These are phyloP conservation scores for Dipteronia sinensis DNA, from an alignment of 345 rosid species.

Conservation along the genomic window DNA sequence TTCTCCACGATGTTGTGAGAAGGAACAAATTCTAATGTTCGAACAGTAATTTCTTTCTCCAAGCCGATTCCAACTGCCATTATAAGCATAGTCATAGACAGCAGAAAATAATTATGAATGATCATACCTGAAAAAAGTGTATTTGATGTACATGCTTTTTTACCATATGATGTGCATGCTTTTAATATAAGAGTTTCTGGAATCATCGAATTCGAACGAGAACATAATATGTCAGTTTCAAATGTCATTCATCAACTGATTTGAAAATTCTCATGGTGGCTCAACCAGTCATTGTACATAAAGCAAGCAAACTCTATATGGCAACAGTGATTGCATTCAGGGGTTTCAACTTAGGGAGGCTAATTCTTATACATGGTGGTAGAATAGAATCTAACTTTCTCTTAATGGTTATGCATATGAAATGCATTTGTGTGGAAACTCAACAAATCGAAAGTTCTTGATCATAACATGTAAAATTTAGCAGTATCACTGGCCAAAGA, in stretches of 20 bases:
- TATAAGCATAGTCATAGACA: neutral
- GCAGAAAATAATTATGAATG: neutral
- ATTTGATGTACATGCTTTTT: neutral
- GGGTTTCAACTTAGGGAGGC: slow-evolving; percentile 2
- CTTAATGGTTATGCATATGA: neutral
- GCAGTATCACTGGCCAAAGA: no score
- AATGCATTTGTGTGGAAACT: neutral
- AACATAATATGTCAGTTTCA: neutral
- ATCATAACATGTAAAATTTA: no score
- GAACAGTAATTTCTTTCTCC: neutral
- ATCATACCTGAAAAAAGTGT: neutral
- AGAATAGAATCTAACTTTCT: slow-evolving; percentile 4
- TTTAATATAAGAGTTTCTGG: neutral
- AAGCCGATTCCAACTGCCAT: neutral
- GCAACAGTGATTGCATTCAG: neutral
- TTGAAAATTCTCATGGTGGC: neutral
- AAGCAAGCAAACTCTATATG: neutral
- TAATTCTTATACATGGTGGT: neutral
- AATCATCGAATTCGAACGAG: no score
- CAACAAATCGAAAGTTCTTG: neutral
- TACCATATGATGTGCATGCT: neutral
- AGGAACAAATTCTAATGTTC: slow-evolving; percentile 2
- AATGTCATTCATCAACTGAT: neutral
- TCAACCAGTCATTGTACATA: neutral
- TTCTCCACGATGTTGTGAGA: neutral